Conservation (phyloP, 139 green algal species). For the Dunaliella sp. region DNA sequence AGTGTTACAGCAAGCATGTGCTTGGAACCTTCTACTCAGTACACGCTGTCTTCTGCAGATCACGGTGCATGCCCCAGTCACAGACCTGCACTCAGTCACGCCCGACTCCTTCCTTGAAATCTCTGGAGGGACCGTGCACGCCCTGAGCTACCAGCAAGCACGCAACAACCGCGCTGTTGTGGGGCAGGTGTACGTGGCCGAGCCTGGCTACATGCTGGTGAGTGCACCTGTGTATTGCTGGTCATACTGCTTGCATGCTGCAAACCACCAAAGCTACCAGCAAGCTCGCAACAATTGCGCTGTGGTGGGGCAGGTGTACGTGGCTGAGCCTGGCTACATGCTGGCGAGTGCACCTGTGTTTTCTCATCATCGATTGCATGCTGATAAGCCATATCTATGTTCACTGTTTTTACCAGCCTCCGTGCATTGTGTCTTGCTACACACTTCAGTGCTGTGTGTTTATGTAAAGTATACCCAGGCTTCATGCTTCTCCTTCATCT, state of each 20-base stretch:
- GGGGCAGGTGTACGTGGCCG: slow-evolving; percentile 80
- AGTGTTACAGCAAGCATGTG: too few relatives aligned
- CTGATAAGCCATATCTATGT: too few relatives aligned
- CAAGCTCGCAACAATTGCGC: neutral
- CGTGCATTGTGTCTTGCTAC: too few relatives aligned
- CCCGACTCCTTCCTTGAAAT: slow-evolving; percentile 79
- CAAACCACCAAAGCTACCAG: neutral
- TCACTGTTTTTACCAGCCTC: too few relatives aligned
- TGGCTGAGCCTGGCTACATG: slow-evolving; percentile 77
- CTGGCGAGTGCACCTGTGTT: too few relatives aligned
- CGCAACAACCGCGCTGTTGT: slow-evolving; percentile 69
- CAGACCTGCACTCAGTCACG: slow-evolving; percentile 80
- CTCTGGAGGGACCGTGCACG: slow-evolving; percentile 71
- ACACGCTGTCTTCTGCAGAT: too few relatives aligned
- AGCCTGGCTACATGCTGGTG: slow-evolving; percentile 65
- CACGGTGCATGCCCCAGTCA: slow-evolving; percentile 33
- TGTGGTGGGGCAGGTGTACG: slow-evolving; percentile 62
- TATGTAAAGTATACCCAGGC: too few relatives aligned
- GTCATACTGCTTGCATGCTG: too few relatives aligned
- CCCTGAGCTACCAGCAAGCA: slow-evolving; percentile 83
- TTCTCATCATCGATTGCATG: too few relatives aligned
- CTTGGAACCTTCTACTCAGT: too few relatives aligned
- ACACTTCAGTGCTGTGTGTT: too few relatives aligned
- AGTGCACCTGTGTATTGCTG: neutral
- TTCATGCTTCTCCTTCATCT: too few relatives aligned